These are phyloP conservation scores for Austropuccinia psidii DNA, from an alignment of 1,284 basidiomycete species.

Conservation along the genomic window DNA sequence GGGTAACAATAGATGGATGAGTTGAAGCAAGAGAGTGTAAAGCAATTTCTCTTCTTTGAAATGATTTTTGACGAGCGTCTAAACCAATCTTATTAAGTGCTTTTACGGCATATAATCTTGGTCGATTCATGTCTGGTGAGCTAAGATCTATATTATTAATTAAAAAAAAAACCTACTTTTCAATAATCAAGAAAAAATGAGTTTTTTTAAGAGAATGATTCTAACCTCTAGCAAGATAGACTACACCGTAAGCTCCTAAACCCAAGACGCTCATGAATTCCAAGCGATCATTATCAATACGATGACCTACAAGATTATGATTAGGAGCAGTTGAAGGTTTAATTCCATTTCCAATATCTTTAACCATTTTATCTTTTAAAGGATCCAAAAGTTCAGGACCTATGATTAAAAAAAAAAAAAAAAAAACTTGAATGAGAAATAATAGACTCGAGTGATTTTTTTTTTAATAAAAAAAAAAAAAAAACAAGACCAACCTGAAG, in stretches of 20 bases:
- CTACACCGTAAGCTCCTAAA: constrained; percentile 89
- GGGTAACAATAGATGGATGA: constrained; percentile 76
- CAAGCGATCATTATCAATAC: constrained; percentile 53
- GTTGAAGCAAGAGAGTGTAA: constrained; percentile 59
- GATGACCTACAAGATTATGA: constrained; percentile 48
- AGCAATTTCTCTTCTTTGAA: constrained; percentile 67
- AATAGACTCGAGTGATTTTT: background rate
- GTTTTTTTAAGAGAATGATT: constrained; percentile 47
- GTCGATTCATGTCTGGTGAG: constrained; percentile 24
- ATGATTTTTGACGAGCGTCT: constrained; percentile 64
- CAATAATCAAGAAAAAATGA: constrained; percentile 37
- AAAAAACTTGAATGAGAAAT: background rate
- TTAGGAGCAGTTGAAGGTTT: constrained; percentile 35
- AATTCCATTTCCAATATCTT: background rate
- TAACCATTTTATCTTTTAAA: constrained; percentile 19
- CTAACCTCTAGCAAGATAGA: constrained; percentile 71
- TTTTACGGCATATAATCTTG: constrained; percentile 66
- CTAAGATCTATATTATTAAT: constrained; percentile 10
- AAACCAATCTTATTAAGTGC: constrained; percentile 59
- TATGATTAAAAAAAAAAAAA: background rate
- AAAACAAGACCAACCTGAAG: background rate
- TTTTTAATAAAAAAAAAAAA: background rate
- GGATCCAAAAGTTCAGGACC: constrained; percentile 22
- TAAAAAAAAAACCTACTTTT: background rate
- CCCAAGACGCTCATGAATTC: constrained; percentile 85